Evolutionary conservation across 345 rosid genomes (phyloP), one percentile per base, ranked within the genome.

Genomic region (Gossypium sturtianum): DNA sequence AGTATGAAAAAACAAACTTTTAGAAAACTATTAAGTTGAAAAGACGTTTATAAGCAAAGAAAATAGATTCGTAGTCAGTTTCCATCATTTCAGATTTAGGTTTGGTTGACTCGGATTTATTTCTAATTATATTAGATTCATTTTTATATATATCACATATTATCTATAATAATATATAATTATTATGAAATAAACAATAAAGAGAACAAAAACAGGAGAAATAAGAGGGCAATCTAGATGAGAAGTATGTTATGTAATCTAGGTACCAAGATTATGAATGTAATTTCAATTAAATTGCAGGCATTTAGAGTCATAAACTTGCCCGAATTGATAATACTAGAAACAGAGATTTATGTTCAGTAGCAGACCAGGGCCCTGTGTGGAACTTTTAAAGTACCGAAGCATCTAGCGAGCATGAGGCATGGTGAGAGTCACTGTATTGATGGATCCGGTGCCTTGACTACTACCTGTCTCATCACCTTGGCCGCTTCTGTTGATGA

Each of bases 401-500:
- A 17, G 48, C 68, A 17, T 20, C 76, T 80, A 85, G 61, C 89
- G 87, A 38, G 78, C 81, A n/a, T 62, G 77, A 60, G 82, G 12
- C 7, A 69, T 67, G 1, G 89, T 51, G 16, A 85, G 3, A 2
- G 87, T 83, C 3, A 83, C 17, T 3, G 76, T 75, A 56, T 86
- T 84, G 15, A 68, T 48, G 16, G 89, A 85, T 65, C 17, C 41
- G 8, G 64, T 44, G 69, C 27, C 69, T 41, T 41, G 25, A 3
- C 57, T 75, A 73, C 8, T 66, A 81, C 4, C 76, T 74, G 2
- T 59, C 44, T 17, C 57, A 43, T 58, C 70, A 16, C 73, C 71
- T 2, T 10, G 9, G 47, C 52, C 53, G 29, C 64, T 74, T 58
- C 72, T 80, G 44, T 76, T 78, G 3, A 52, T 29, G 48, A 79